phyloP scores from a whole-genome alignment of 177 flowering plant genomes.

The Telopea speciosissima region DNA sequence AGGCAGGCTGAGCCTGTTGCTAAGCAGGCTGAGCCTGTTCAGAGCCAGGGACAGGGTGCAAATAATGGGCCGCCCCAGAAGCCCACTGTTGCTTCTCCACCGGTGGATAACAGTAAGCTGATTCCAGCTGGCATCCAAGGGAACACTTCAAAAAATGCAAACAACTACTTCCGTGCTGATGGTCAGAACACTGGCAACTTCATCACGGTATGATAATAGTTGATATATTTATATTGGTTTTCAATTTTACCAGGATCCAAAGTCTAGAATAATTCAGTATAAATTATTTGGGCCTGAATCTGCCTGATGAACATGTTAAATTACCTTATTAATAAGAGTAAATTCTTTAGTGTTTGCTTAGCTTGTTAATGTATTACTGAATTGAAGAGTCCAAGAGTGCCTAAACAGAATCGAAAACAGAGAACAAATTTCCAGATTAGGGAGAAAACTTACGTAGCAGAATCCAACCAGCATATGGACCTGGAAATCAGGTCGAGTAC shows the following conservation, averaged over 20 bases:
- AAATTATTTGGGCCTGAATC: neutral
- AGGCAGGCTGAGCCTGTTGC: slow-evolving; percentile 18
- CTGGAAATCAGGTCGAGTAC: no score
- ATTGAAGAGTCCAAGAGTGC: no score
- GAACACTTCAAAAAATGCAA: slow-evolving; percentile 45
- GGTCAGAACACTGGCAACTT: slow-evolving; percentile 85
- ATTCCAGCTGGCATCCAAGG: slow-evolving; percentile 49
- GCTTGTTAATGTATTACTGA: no score
- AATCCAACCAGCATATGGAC: no score
- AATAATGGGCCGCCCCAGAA: slow-evolving; percentile 22
- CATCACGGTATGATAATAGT: slow-evolving; percentile 46
- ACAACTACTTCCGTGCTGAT: slow-evolving; percentile 65
- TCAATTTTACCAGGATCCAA: no score
- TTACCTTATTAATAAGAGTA: no score
- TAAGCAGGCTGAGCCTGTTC: slow-evolving; percentile 17
- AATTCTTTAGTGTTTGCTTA: no score
- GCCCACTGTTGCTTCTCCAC: slow-evolving; percentile 17
- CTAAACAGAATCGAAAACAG: no score
- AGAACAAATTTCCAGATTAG: no score
- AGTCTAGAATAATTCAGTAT: no score
- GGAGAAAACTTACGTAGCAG: no score
- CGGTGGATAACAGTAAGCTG: slow-evolving; percentile 17
- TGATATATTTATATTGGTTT: neutral
- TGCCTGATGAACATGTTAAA: no score
- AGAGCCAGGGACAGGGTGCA: slow-evolving; percentile 15